Conservation (phyloP, 495 filamentous ascomycete genomes). For the Daldinia bambusicola region DNA sequence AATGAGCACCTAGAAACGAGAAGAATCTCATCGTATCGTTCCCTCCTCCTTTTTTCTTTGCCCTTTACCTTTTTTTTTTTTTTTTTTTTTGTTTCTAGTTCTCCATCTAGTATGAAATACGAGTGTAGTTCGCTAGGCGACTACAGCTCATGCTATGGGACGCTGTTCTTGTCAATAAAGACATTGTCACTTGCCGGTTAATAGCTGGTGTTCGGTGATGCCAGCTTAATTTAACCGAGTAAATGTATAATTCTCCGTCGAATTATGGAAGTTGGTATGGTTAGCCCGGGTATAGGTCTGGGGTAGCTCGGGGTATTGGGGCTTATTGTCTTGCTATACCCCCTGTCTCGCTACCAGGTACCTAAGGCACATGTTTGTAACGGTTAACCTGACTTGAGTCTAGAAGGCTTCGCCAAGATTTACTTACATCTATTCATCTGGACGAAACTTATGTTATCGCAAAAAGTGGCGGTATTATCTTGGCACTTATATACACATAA, state of each 20-base stretch:
- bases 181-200: not conserved
- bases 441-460: too few relatives aligned
- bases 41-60: not conserved
- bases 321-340: not conserved
- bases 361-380: too few relatives aligned
- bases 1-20: not conserved
- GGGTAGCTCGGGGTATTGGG: conserved; percentile 29
- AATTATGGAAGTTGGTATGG: conserved; percentile 23
- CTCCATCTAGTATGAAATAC: not conserved
- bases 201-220: conserved; percentile 12
- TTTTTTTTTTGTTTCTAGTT: not conserved
- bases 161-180: not conserved
- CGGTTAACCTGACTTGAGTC: too few relatives aligned
- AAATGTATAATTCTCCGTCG: conserved; percentile 27
- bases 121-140: not conserved
- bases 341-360: conserved; percentile 24
- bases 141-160: not conserved
- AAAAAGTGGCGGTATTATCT: too few relatives aligned
- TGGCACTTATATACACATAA: too few relatives aligned
- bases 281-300: conserved; percentile 25
- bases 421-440: too few relatives aligned
- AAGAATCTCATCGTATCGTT: conserved; percentile 19
- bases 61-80: not conserved
- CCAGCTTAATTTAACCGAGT: conserved; percentile 18
- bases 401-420: too few relatives aligned